phyloP scores from a whole-genome alignment of 257 asterid species.

The Ajuga chamaepitys region DNA sequence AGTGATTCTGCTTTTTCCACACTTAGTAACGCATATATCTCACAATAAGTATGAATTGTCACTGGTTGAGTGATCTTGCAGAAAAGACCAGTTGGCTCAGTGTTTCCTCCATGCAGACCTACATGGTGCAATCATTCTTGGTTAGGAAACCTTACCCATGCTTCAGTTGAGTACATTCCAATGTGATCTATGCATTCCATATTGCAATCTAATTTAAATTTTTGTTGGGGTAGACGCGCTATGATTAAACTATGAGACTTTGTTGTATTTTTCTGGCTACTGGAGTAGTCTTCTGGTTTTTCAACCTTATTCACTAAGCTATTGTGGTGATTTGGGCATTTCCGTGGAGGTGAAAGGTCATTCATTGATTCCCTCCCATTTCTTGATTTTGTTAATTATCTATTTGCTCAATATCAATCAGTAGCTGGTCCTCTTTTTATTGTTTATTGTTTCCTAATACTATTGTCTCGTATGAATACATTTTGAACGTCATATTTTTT shows the following conservation, averaged over 20 bases:
- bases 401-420: not conserved
- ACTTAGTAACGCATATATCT: too few species aligned
- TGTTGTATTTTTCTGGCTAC: not conserved
- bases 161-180: not conserved
- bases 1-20: constrained; percentile 19
- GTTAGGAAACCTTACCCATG: constrained; percentile 27
- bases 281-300: not conserved
- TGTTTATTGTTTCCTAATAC: not conserved
- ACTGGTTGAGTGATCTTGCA: constrained; percentile 29
- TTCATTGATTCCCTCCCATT: too few species aligned
- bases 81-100: constrained; percentile 78
- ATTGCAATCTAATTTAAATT: not conserved
- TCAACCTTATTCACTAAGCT: not conserved
- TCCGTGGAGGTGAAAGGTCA: too few species aligned
- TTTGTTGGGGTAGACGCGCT: too few species aligned
- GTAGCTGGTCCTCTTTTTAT: not conserved
- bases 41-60: not conserved
- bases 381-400: not conserved
- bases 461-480: not conserved
- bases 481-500: constrained; percentile 6
- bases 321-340: not conserved
- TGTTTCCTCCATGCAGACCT: constrained; percentile 69
- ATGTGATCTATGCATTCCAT: too few species aligned
- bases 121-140: constrained; percentile 77
- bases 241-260: not conserved